Evolutionary conservation across 2,329 filamentous ascomycete genomes (phyloP).

Genomic region (Paecilomyces fulvus): DNA sequence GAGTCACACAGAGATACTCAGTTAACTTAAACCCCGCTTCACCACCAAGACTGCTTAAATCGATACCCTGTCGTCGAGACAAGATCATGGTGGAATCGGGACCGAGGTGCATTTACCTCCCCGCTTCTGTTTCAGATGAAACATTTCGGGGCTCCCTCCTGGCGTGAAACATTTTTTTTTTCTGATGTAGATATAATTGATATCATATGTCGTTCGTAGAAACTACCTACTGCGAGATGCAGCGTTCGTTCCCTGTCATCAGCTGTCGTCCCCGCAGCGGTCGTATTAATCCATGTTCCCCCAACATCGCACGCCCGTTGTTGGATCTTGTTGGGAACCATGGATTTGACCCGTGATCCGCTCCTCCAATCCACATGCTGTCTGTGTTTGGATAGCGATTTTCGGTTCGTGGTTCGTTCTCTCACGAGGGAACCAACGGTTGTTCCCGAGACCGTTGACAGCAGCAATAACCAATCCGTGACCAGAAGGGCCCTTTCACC

Average conservation of each 20-base stretch:
- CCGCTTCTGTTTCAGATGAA: neutral
- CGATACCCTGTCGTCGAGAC: neutral
- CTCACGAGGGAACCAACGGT: neutral
- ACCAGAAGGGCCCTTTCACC: neutral
- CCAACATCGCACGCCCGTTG: neutral
- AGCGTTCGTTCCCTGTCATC: neutral
- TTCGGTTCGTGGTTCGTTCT: neutral
- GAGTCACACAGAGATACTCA: neutral
- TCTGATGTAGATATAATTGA: neutral
- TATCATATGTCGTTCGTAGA: neutral
- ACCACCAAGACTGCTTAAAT: neutral
- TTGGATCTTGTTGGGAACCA: neutral
- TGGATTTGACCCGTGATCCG: neutral
- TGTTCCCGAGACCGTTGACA: neutral
- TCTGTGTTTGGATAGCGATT: neutral
- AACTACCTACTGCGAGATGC: neutral
- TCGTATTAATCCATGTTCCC: neutral
- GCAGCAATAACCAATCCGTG: neutral
- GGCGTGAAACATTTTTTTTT: neutral
- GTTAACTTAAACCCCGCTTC: neutral
- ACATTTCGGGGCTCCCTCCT: neutral
- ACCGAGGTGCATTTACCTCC: neutral
- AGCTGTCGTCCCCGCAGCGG: neutral
- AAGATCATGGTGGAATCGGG: neutral
- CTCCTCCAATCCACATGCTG: no score